phyloP scores from a whole-genome alignment of 257 asterid genomes.

The Eucommia ulmoides region DNA sequence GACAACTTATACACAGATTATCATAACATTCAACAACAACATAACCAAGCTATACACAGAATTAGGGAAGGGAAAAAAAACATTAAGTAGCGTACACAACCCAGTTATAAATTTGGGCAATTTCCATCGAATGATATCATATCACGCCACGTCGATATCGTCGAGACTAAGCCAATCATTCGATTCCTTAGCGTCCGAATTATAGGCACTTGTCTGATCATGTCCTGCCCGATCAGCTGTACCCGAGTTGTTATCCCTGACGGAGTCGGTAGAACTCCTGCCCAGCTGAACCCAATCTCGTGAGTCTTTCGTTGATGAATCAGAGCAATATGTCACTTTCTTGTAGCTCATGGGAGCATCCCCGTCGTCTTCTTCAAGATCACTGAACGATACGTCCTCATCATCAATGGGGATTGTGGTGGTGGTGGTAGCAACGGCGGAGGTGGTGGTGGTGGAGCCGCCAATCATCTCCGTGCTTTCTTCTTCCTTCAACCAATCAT shows the following conservation, averaged over 20 bases:
- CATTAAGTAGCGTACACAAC: background rate
- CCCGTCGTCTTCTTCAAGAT: slow-evolving; percentile 81
- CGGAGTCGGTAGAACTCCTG: slow-evolving; percentile 26
- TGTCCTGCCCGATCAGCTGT: background rate
- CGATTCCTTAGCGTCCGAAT: slow-evolving; percentile 38
- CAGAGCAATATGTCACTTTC: slow-evolving; percentile 42
- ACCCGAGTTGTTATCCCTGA: slow-evolving; percentile 11
- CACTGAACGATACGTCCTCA: slow-evolving; percentile 95
- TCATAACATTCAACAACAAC: no score
- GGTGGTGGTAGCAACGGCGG: slow-evolving; percentile 26
- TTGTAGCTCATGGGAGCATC: slow-evolving; percentile 38
- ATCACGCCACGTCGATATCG: background rate
- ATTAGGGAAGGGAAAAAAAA: slow-evolving; percentile 4
- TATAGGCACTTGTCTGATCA: slow-evolving; percentile 17
- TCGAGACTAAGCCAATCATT: slow-evolving; percentile 32
- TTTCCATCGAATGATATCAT: no score
- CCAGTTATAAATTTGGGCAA: slow-evolving; percentile 23
- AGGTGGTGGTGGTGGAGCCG: slow-evolving; percentile 24
- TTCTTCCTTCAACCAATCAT: slow-evolving; percentile 96
- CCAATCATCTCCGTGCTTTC: slow-evolving; percentile 40
- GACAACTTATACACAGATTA: no score
- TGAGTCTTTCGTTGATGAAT: slow-evolving; percentile 36
- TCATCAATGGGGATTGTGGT: slow-evolving; percentile 49
- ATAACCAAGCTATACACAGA: slow-evolving; percentile 18
- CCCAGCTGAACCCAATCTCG: slow-evolving; percentile 80